phyloP scores from a whole-genome alignment of 352 stramenopile genomes.

The Phytophthora vignae region DNA sequence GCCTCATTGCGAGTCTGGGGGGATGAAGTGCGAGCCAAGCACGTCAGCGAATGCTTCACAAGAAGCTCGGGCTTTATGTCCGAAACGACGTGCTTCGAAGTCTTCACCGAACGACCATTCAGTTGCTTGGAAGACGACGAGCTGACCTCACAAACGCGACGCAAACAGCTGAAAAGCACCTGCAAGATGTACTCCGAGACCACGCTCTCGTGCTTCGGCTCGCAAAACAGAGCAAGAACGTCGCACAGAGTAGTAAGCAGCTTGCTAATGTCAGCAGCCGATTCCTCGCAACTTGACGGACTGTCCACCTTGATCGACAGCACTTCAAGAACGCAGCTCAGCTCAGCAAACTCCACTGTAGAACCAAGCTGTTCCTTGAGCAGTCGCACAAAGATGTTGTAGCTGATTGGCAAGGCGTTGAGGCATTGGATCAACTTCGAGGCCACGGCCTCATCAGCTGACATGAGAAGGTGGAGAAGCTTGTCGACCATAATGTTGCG shows the following conservation, averaged over 20 bases:
- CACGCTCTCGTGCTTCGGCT: slow-evolving; percentile 51
- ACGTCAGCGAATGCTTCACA: slow-evolving; percentile 83
- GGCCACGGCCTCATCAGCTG: slow-evolving; percentile 64
- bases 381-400: slow-evolving; percentile 62
- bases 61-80: slow-evolving; percentile 66
- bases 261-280: slow-evolving; percentile 35
- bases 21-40: slow-evolving; percentile 67
- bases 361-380: slow-evolving; percentile 51
- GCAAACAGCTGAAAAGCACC: slow-evolving; percentile 79
- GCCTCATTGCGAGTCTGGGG: slow-evolving; percentile 86
- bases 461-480: slow-evolving; percentile 68
- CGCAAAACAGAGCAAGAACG: slow-evolving; percentile 69
- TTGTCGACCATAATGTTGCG: slow-evolving; percentile 58
- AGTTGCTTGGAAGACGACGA: slow-evolving; percentile 13
- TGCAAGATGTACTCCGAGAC: slow-evolving; percentile 87
- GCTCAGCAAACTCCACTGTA: slow-evolving; percentile 45
- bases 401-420: slow-evolving; percentile 59
- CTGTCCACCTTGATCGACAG: slow-evolving; percentile 74
- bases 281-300: slow-evolving; percentile 36
- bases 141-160: slow-evolving; percentile 66
- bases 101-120: slow-evolving; percentile 30
- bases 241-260: slow-evolving; percentile 67
- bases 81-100: slow-evolving; percentile 12
- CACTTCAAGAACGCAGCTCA: slow-evolving; percentile 85
- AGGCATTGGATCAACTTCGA: slow-evolving; percentile 64